phyloP scores from a whole-genome alignment of 768 basidiomycete genomes.

The Auricularia sp. region DNA sequence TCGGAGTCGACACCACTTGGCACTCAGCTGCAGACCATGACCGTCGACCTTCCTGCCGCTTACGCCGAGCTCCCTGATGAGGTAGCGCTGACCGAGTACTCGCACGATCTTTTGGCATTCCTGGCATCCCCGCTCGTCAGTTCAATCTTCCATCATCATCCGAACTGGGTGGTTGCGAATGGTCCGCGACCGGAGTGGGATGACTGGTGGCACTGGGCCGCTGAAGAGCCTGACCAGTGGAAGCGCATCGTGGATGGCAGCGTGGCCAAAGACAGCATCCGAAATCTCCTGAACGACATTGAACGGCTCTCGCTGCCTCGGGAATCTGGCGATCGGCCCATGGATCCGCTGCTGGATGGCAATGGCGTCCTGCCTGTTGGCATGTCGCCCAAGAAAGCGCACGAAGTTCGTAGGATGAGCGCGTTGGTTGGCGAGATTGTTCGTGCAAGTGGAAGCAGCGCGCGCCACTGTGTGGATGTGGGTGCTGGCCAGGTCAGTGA shows the following conservation, averaged over 20 bases:
- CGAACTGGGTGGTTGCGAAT: constrained; percentile 31
- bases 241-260: constrained; percentile 15
- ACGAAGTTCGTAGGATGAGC: constrained; percentile 60
- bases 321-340: constrained; percentile 9
- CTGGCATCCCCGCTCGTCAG: constrained; percentile 14
- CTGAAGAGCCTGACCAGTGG: constrained; percentile 12
- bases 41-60: neutral
- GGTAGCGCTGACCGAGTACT: neutral
- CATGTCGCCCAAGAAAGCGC: constrained; percentile 68
- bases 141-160: constrained; percentile 35
- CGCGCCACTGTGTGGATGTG: constrained; percentile 49
- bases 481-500: constrained; percentile 57
- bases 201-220: constrained; percentile 31
- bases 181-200: constrained; percentile 18
- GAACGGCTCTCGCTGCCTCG: constrained; percentile 12
- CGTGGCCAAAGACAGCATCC: constrained; percentile 14
- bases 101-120: neutral
- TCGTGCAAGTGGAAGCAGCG: constrained; percentile 14
- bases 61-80: neutral
- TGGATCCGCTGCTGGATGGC: neutral
- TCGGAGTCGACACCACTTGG: too few species aligned
- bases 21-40: neutral
- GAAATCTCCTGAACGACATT: constrained; percentile 18
- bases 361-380: constrained; percentile 22
- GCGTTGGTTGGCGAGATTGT: constrained; percentile 37